Conservation (phyloP, 129 eudicot genomes). For the Centaurea solstitialis region DNA sequence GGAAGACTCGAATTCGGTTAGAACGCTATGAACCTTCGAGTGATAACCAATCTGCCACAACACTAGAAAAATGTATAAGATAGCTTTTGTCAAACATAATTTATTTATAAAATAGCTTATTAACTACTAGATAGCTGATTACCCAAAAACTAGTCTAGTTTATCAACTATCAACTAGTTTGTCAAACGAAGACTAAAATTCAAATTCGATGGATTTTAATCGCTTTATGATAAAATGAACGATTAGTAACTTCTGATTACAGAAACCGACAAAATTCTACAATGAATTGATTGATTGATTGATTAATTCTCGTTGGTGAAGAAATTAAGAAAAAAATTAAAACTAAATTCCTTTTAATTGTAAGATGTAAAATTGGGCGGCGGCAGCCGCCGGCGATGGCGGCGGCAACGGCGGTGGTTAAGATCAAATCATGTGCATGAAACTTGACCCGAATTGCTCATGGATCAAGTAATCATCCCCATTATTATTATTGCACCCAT, state of each 20-base stretch:
- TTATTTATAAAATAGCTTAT: too few relatives aligned
- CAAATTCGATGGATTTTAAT: neutral
- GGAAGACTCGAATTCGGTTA: too few relatives aligned
- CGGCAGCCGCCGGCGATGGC: neutral
- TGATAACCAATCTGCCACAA: too few relatives aligned
- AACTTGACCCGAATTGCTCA: constrained; percentile 49
- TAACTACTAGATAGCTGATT: too few relatives aligned
- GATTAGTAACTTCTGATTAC: constrained; percentile 29
- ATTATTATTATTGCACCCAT: constrained; percentile 41
- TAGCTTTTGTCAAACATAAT: too few relatives aligned
- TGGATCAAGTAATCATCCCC: constrained; percentile 69
- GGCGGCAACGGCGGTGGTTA: constrained; percentile 10
- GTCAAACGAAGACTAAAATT: neutral
- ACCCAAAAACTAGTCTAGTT: too few relatives aligned
- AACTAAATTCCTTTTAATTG: neutral
- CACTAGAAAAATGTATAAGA: too few relatives aligned
- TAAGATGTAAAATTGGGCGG: constrained; percentile 13
- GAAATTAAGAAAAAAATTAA: constrained; percentile 18
- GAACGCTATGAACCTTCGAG: too few relatives aligned
- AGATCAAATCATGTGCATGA: constrained; percentile 65
- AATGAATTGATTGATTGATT: constrained; percentile 45
- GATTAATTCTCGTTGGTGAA: constrained; percentile 19
- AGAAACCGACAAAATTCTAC: constrained; percentile 34
- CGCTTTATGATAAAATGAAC: constrained; percentile 4
- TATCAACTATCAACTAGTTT: too few relatives aligned